phyloP scores from a whole-genome alignment of 2,329 filamentous ascomycete genomes.

The Dactylellina leptospora region DNA sequence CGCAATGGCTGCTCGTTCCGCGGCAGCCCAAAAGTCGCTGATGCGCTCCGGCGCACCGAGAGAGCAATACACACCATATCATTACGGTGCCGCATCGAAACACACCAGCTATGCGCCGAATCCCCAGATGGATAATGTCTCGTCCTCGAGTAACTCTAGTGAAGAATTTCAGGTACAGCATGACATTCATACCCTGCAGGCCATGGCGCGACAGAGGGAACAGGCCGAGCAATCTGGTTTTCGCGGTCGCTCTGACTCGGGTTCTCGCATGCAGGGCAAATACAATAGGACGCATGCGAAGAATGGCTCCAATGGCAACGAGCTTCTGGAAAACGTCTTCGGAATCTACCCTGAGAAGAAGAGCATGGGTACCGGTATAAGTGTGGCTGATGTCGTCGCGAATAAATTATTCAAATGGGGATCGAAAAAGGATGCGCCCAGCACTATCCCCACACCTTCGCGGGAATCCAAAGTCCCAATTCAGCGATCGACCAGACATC shows the following conservation, averaged over 20 bases:
- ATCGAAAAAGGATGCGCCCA: slow-evolving; percentile 44
- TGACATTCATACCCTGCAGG: slow-evolving; percentile 34
- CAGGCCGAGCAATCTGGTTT: slow-evolving; percentile 20
- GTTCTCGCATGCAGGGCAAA: slow-evolving; percentile 29
- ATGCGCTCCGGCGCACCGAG: slow-evolving; percentile 34
- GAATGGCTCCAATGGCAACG: slow-evolving; percentile 26
- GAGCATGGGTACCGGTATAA: slow-evolving; percentile 51
- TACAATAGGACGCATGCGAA: slow-evolving; percentile 38
- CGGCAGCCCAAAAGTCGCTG: slow-evolving; percentile 49
- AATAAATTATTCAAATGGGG: slow-evolving; percentile 53
- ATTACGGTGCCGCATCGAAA: slow-evolving; percentile 1
- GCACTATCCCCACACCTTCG: slow-evolving; percentile 46
- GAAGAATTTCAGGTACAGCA: slow-evolving; percentile 35
- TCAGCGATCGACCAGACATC: slow-evolving; percentile 26
- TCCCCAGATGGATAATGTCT: slow-evolving; percentile 24
- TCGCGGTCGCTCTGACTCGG: slow-evolving; percentile 48
- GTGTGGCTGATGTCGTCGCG: slow-evolving; percentile 48
- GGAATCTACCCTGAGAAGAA: slow-evolving; percentile 53
- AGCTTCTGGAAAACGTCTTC: slow-evolving; percentile 50
- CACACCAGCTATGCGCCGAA: slow-evolving; percentile 13
- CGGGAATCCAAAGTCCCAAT: slow-evolving; percentile 4
- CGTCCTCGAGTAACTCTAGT: slow-evolving; percentile 46
- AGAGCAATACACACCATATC: slow-evolving; percentile 38
- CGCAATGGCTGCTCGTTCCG: slow-evolving; percentile 49
- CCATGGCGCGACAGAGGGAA: slow-evolving; percentile 32